Evolutionary conservation across 768 basidiomycete species (phyloP).

Genomic region (Tylopilus sp.): DNA sequence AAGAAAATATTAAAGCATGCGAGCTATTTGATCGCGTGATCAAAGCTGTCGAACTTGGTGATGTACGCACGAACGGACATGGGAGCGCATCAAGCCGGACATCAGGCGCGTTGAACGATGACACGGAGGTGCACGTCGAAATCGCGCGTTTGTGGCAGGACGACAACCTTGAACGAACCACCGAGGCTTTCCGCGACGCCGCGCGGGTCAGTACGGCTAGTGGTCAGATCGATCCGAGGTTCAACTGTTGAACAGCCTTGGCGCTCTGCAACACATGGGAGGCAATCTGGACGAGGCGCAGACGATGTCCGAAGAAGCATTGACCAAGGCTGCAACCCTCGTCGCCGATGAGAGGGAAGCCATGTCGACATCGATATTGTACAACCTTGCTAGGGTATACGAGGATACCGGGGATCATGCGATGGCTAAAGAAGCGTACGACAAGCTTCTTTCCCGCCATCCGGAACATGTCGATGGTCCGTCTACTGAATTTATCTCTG

Average conservation of each 20-base stretch:
- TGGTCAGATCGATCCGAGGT: conserved; percentile 55
- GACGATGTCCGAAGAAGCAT: conserved; percentile 67
- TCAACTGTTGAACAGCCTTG: conserved; percentile 85
- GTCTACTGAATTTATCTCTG: conserved; percentile 23
- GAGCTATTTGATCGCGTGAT: conserved; percentile 76
- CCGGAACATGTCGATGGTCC: conserved; percentile 95
- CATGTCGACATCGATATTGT: conserved; percentile 79
- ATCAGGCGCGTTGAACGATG: conserved; percentile 60
- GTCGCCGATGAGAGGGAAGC: conserved; percentile 53
- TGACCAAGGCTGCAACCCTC: conserved; percentile 53
- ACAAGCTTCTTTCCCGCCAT: conserved; percentile 82
- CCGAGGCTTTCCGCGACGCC: conserved; percentile 72
- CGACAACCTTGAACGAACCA: conserved; percentile 70
- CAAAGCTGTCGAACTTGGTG: conserved; percentile 66
- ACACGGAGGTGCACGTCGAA: conserved; percentile 88
- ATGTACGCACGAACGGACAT: conserved; percentile 44
- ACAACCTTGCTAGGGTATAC: conserved; percentile 89
- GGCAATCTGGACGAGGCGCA: conserved; percentile 55
- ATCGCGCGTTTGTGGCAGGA: conserved; percentile 87
- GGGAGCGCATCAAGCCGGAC: conserved; percentile 30
- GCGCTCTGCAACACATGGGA: conserved; percentile 69
- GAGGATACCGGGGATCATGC: conserved; percentile 76
- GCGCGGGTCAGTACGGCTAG: conserved; percentile 55
- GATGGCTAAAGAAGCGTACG: conserved; percentile 82
- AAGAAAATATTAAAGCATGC: conserved; percentile 71